phyloP scores from a whole-genome alignment of 108 stramenopile genomes.

The Asterionellopsis glacialis region DNA sequence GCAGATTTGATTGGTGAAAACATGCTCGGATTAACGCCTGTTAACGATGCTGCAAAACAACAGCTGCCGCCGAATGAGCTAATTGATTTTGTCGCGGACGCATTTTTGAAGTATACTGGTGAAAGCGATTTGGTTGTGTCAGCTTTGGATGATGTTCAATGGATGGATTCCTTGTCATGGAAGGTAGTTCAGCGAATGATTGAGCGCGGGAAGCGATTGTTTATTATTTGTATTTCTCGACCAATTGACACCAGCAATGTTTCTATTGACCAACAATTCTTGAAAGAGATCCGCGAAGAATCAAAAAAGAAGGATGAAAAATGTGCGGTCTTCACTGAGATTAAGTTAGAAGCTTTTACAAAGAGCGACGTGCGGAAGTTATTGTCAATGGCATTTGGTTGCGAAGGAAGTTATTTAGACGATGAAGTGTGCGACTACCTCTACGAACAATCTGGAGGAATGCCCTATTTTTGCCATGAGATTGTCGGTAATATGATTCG shows the following conservation, averaged over 20 bases:
- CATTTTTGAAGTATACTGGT: conserved; percentile 47
- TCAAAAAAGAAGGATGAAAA: too few relatives aligned
- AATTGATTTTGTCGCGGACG: conserved; percentile 51
- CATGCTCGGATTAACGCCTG: conserved; percentile 25
- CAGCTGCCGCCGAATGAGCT: conserved; percentile 11
- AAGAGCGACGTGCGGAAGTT: conserved; percentile 36
- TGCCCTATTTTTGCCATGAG: conserved; percentile 17
- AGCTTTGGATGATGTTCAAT: conserved; percentile 62
- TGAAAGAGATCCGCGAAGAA: too few relatives aligned
- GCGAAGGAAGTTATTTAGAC: conserved; percentile 25
- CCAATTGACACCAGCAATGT: too few relatives aligned
- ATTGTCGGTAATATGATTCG: conserved; percentile 10
- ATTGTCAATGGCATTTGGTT: conserved; percentile 34
- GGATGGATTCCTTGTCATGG: conserved; percentile 62
- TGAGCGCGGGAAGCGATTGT: conserved; percentile 35
- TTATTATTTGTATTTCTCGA: conserved; percentile 47
- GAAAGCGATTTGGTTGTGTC: conserved; percentile 37
- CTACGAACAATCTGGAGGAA: conserved; percentile 42
- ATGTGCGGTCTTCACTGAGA: conserved; percentile 5
- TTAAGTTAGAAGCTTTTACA: conserved; percentile 29
- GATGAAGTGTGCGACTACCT: conserved; percentile 31
- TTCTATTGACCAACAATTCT: too few relatives aligned
- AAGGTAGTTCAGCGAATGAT: conserved; percentile 54
- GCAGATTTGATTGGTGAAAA: conserved; percentile 44
- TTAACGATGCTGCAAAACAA: conserved; percentile 10